A percentile compares a stretch with the other conserved stretches of the same genome.
Evolutionary conservation across 768 basidiomycete species (phyloP).

Genomic region (Cystoderma amianthinum): DNA sequence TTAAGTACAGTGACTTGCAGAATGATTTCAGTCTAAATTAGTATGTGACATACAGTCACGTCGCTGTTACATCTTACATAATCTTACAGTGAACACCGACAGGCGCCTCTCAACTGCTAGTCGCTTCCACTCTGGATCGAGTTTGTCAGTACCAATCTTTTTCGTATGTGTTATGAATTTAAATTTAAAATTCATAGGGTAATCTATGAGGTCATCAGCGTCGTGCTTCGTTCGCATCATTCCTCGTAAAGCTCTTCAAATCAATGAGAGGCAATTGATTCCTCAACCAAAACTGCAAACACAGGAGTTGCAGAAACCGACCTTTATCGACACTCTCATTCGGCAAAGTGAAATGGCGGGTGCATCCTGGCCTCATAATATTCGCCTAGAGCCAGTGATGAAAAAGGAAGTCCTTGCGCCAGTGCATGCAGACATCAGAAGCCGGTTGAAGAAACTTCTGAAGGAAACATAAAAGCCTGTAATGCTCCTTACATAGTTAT

Average conservation of each 20-base stretch:
- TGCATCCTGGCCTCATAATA: conserved; percentile 33
- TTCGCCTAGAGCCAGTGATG: conserved; percentile 36
- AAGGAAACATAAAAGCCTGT: conserved; percentile 34
- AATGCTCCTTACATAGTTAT: too few species aligned
- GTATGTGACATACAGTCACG: too few species aligned
- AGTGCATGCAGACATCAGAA: conserved; percentile 29
- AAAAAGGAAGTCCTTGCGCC: conserved; percentile 30
- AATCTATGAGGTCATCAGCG: too few species aligned
- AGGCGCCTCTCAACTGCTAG: too few species aligned
- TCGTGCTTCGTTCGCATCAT: conserved; percentile 30
- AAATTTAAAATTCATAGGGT: too few species aligned
- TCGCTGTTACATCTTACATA: too few species aligned
- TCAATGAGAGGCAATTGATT: conserved; percentile 21
- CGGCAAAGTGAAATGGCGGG: conserved; percentile 25
- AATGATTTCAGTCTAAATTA: too few species aligned
- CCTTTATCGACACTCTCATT: conserved; percentile 27
- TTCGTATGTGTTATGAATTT: too few species aligned
- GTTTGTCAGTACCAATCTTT: too few species aligned
- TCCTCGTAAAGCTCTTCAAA: conserved; percentile 23
- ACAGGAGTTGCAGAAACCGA: conserved; percentile 23
- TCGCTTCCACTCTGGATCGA: too few species aligned
- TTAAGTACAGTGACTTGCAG: too few species aligned
- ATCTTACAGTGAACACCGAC: too few species aligned
- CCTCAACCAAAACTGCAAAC: conserved; percentile 25
- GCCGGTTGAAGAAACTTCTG: conserved; percentile 30